Percentiles rank a stretch among this genome's conserved stretches.
Evolutionary conservation across 257 asterid genomes (phyloP).

Genomic region (Euphrasia confusa): DNA sequence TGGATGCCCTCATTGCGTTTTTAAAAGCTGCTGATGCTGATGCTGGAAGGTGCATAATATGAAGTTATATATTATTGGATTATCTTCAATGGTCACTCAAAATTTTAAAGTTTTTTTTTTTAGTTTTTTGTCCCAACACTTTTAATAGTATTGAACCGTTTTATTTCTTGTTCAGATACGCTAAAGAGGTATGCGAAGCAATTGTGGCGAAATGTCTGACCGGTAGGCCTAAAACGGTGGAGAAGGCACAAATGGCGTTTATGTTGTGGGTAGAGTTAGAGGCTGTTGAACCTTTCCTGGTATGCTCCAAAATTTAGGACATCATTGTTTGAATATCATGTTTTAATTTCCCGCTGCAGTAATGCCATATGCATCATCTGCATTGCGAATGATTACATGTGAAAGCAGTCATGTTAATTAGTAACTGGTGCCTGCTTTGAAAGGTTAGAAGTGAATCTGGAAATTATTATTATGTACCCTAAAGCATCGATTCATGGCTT

Average conservation of each 20-base stretch:
- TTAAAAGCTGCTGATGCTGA: constrained; percentile 95
- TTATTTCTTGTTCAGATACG: constrained; percentile 46
- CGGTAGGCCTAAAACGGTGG: constrained; percentile 97
- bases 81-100: constrained; percentile 3
- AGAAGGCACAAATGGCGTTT: constrained; percentile 82
- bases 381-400: constrained; percentile 4
- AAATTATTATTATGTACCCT: background rate
- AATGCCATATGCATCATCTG: constrained; percentile 10
- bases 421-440: constrained; percentile 2
- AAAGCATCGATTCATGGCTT: background rate
- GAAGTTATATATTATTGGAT: constrained; percentile 1
- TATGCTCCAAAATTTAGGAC: constrained; percentile 33
- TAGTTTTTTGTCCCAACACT: background rate
- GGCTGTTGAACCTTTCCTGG: constrained; percentile 93
- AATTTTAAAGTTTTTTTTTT: background rate
- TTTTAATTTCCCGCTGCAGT: constrained; percentile 1
- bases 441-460: background rate
- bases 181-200: constrained; percentile 94
- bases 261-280: constrained; percentile 97
- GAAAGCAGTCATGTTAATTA: constrained; percentile 9
- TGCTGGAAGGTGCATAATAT: constrained; percentile 63
- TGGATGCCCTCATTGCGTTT: constrained; percentile 90
- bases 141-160: constrained; percentile 1
- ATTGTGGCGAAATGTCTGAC: constrained; percentile 89
- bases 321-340: constrained; percentile 1